These are phyloP conservation scores for Russula abietina DNA, from an alignment of 768 basidiomycete genomes.

Conservation along the genomic window DNA sequence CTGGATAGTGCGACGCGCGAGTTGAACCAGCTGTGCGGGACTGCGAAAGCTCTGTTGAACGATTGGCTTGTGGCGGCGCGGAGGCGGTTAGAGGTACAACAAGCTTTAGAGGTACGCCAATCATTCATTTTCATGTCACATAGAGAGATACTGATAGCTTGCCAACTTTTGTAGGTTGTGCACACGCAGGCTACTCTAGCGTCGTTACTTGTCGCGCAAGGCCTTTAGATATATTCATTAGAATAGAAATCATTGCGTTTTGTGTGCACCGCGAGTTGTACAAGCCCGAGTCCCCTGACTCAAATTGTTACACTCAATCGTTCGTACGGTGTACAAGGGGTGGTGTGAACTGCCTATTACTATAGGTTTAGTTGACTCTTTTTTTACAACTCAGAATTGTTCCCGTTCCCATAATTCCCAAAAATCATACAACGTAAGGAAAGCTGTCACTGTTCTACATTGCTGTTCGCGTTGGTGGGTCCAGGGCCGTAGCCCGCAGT, in stretches of 20 bases:
- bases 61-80: constrained; percentile 94
- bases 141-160: constrained; percentile 15
- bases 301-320: no score
- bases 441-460: not conserved
- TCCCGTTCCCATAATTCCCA: not conserved
- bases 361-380: no score
- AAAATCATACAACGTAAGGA: not conserved
- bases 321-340: no score
- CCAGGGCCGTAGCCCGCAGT: constrained; percentile 31
- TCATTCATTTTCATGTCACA: not conserved
- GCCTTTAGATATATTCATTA: constrained; percentile 9
- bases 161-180: constrained; percentile 49
- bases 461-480: not conserved
- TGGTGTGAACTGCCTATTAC: no score
- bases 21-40: constrained; percentile 83
- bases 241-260: constrained; percentile 2
- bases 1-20: constrained; percentile 85
- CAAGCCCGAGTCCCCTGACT: no score
- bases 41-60: constrained; percentile 61
- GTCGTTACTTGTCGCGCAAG: constrained; percentile 63
- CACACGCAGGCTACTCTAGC: constrained; percentile 80
- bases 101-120: constrained; percentile 73
- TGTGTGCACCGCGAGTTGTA: no score
- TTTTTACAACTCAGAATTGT: not conserved
- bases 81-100: constrained; percentile 81